Percentiles rank a stretch among this genome's conserved stretches.
Evolutionary conservation across 345 rosid species (phyloP).

Genomic region (Cardamine chenopodiifolia): DNA sequence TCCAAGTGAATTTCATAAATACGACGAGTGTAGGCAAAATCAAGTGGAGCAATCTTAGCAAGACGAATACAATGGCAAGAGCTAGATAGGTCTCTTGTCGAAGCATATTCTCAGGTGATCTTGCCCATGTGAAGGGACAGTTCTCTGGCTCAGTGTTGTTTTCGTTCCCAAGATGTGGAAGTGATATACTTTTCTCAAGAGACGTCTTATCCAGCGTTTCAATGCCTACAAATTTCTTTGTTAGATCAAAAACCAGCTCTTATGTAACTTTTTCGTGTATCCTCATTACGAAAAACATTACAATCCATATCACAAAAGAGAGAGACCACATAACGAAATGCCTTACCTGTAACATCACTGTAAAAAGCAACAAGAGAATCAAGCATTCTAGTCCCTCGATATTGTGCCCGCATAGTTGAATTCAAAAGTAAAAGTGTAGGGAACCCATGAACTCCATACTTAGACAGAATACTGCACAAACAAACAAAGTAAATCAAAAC

Average conservation of each 20-base stretch:
- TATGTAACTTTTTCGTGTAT: not conserved
- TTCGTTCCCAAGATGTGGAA: slow-evolving; percentile 56
- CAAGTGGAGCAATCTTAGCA: slow-evolving; percentile 60
- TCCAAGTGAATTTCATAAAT: slow-evolving; percentile 54
- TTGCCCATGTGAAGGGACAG: slow-evolving; percentile 97
- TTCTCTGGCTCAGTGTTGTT: slow-evolving; percentile 60
- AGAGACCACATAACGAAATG: not conserved
- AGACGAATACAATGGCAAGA: slow-evolving; percentile 72
- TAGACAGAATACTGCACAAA: slow-evolving; percentile 75
- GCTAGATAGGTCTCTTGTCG: slow-evolving; percentile 80
- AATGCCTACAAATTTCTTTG: slow-evolving; percentile 36
- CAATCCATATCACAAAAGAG: not conserved
- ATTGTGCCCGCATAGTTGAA: slow-evolving; percentile 68
- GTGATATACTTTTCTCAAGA: slow-evolving; percentile 43
- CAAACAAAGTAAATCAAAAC: slow-evolving; percentile 11
- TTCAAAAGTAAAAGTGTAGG: slow-evolving; percentile 84
- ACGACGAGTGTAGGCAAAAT: slow-evolving; percentile 55
- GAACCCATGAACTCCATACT: slow-evolving; percentile 95
- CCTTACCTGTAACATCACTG: slow-evolving; percentile 67
- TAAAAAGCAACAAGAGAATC: slow-evolving; percentile 78
- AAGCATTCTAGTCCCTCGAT: slow-evolving; percentile 70
- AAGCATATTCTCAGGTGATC: slow-evolving; percentile 88
- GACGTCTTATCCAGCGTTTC: slow-evolving; percentile 48
- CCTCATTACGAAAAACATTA: not conserved
- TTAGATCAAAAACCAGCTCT: not conserved